Base-by-base conservation (phyloP, 345 rosid species). In the Alliaria petiolata region DNA sequence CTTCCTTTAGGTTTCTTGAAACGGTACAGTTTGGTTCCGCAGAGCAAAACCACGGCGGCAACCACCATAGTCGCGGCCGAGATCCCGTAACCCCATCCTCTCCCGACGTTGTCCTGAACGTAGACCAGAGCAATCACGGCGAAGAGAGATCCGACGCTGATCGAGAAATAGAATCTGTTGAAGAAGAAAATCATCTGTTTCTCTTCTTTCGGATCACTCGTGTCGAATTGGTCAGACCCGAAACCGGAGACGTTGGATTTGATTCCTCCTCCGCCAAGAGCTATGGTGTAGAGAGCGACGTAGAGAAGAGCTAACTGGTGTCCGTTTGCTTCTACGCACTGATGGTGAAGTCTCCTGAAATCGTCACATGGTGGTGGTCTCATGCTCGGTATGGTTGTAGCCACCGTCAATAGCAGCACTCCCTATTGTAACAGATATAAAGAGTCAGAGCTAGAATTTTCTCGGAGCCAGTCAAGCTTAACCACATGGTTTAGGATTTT, bases 21-120 rank as follows among this genome's bases (percentile, higher is more conserved):
- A 55, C 98, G 86, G 80, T 93, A 93, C 80, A 52, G 50, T 22
- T 42, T 76, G 3, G 87, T 93, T 22, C 96, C 98, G 1, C 72
- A 26, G 3, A 93, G 79, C 75, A 93, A 70, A 19, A 90, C 76
- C 4, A 68, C 75, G 1, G 87, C 89, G 0, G 89, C 96, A 8
- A 90, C 53, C 45, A 83, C 83, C 93, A 93, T 87, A 15, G 98
- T 84, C 50, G 79, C 97, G 4, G 96, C 97, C 0, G 96, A 87
- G 50, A 88, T 84, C 5, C 98, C 98, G 64, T 93, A 93, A 4
- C 97, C 98, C 90, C 92, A 87, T 11, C 96, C 97, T 83, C 98
- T 84, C 56, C 96, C 98, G 2, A 93, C 81, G 25, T 93, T 89
- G 76, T 90, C 98, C 69, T 93, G 98, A 26, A 90, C 66, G 67